These are phyloP conservation scores for Adansonia gregorii DNA, from an alignment of 441 rosid genomes.

Conservation along the genomic window DNA sequence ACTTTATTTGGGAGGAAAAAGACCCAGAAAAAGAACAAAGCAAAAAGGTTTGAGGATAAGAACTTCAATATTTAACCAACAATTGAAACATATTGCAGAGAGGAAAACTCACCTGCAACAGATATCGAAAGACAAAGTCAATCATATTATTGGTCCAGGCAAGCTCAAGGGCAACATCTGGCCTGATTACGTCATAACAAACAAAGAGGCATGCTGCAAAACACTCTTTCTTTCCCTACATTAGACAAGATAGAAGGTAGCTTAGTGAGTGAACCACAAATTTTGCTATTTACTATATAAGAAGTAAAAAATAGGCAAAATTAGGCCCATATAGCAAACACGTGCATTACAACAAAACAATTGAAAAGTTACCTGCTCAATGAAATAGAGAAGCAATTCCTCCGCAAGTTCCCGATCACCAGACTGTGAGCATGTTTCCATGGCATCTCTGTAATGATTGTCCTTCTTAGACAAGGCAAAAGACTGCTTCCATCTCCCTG, in stretches of 20 bases:
- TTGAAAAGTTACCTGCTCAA: slow-evolving; percentile 63
- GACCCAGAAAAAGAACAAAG: too few relatives aligned
- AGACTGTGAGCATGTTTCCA: slow-evolving; percentile 98
- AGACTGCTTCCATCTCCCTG: too few relatives aligned
- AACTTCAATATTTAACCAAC: too few relatives aligned
- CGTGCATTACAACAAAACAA: background rate
- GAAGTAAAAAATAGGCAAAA: background rate
- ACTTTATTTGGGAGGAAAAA: slow-evolving; percentile 32
- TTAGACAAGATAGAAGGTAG: too few relatives aligned
- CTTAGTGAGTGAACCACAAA: too few relatives aligned
- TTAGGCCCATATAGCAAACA: background rate
- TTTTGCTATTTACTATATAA: slow-evolving; percentile 28
- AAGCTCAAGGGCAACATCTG: too few relatives aligned
- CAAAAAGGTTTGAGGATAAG: too few relatives aligned
- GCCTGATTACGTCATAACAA: too few relatives aligned
- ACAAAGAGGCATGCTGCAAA: slow-evolving; percentile 93
- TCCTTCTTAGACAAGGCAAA: too few relatives aligned
- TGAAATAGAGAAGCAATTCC: slow-evolving; percentile 94
- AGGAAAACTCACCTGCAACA: slow-evolving; percentile 42
- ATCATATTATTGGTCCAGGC: too few relatives aligned
- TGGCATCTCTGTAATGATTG: slow-evolving; percentile 85
- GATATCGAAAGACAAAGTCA: slow-evolving; percentile 19
- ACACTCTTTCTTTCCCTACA: slow-evolving; percentile 70
- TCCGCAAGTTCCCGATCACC: slow-evolving; percentile 98
- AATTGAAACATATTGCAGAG: too few relatives aligned